Base-by-base conservation (phyloP, 2,329 filamentous ascomycete genomes). In the Fusarium algeriense region DNA sequence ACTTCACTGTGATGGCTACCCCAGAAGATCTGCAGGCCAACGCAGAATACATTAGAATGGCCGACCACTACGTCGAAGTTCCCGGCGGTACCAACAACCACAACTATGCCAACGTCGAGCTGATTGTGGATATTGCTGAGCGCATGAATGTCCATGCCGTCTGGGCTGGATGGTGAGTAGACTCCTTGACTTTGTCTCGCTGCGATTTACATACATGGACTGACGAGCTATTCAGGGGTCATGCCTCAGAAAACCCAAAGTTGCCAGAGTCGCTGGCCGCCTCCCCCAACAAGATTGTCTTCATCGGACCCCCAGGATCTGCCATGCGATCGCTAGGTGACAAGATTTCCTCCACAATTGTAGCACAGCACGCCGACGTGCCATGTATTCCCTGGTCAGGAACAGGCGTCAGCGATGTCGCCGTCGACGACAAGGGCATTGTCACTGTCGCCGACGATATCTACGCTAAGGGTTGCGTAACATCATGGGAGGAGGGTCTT, bases 301-400 rank as follows among this genome's bases (percentile, higher is more conserved):
- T 99, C 85, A 99, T 99, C 78, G 96, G 96, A 65, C 97, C 97
- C 73, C 96, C 97, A 1, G 96, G 96, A 62, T 98, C 96, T 23
- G 96, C 96, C 67, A 99, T 99, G 96, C 93, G 97, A 81, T 99
- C 97, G 45, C 91, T 99, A 35, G 96, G 96, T 85, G 96, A 99
- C 89, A 99, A 99, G 85, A 99, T 99, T 79, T 99, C 96, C 45
- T 99, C 96, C 71, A 99, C 96, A 74, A 99, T 99, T 79, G 96
- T 99, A 72, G 96, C 96, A 79, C 96, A 99, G 83, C 96, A 99
- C 84, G 96, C 96, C 55, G 86, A 92, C 46, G 97, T 99, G 49
- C 96, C 96, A 45, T 99, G 96, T 80, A 99, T 99, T 79, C 96
- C 96, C n/a, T 99, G 96, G 96, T 99, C 96, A 50, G 96, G 96